These are phyloP conservation scores for Lactifluus piperatus DNA, from an alignment of 768 basidiomycete genomes.

Conservation along the genomic window DNA sequence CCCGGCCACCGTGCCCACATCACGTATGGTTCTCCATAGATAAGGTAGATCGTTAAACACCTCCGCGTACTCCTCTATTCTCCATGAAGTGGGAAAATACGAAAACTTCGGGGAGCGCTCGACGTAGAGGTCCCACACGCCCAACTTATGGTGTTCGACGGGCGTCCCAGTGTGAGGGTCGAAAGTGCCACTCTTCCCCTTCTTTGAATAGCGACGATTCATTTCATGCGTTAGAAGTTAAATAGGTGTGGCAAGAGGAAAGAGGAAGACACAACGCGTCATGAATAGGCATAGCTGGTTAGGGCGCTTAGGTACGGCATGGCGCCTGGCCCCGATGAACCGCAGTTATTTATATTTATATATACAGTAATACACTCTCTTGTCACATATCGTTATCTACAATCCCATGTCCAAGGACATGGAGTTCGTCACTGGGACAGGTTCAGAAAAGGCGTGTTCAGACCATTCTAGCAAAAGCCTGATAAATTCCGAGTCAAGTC, in stretches of 20 bases:
- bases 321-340: no score
- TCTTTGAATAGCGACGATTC: background rate
- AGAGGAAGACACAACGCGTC: background rate
- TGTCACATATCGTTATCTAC: no score
- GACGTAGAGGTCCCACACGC: slow-evolving; percentile 75
- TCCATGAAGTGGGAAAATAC: slow-evolving; percentile 32
- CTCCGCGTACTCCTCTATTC: slow-evolving; percentile 40
- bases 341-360: no score
- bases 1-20: slow-evolving; percentile 7
- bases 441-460: no score
- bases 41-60: slow-evolving; percentile 47
- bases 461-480: no score
- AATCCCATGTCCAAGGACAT: background rate
- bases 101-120: slow-evolving; percentile 36
- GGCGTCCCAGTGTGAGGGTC: background rate
- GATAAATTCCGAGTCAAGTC: no score
- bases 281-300: background rate
- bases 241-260: background rate
- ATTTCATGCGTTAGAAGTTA: background rate
- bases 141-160: slow-evolving; percentile 52
- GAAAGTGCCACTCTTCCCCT: background rate
- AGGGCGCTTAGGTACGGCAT: no score
- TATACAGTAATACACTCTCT: no score
- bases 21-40: slow-evolving; percentile 49
- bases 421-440: no score